These are phyloP conservation scores for Cryptococcus floricola DNA, from an alignment of 1,284 basidiomycete genomes.

Conservation along the genomic window DNA sequence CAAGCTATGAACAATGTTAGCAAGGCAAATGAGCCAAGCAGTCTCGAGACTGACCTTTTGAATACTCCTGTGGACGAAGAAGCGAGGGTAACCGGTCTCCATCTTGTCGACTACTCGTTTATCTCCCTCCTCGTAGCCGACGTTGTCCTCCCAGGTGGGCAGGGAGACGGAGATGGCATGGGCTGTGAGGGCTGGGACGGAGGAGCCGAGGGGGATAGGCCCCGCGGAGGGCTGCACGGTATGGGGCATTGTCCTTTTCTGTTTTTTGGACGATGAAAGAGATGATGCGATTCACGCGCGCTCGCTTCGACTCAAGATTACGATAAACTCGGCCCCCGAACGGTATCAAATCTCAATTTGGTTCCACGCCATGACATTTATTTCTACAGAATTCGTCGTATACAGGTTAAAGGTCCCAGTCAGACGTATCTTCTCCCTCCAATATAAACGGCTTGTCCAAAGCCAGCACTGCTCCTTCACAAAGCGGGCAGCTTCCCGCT, in stretches of 20 bases:
- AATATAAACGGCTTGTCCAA: conserved; percentile 81
- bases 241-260: conserved; percentile 5
- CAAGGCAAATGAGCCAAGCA: neutral
- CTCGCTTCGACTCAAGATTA: no score
- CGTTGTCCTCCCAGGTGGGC: conserved; percentile 88
- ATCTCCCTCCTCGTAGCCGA: conserved; percentile 92
- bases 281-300: no score
- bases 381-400: no score
- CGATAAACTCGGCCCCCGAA: no score
- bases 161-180: conserved; percentile 98
- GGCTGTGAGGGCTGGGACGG: conserved; percentile 52
- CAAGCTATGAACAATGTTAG: conserved; percentile 57
- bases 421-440: conserved; percentile 72
- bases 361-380: no score
- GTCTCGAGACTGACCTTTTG: conserved; percentile 62
- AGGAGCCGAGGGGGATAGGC: conserved; percentile 47
- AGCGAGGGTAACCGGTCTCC: conserved; percentile 94
- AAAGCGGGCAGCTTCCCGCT: conserved; percentile 81
- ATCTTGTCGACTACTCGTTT: conserved; percentile 74
- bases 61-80: conserved; percentile 88
- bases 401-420: conserved; percentile 60
- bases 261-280: no score
- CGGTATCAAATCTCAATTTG: no score
- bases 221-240: conserved; percentile 7
- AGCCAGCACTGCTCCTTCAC: conserved; percentile 75